Percentiles rank a stretch among this genome's conserved stretches.
These are phyloP conservation scores for Lyophyllum decastes DNA, from an alignment of 768 basidiomycete genomes.

Conservation along the genomic window DNA sequence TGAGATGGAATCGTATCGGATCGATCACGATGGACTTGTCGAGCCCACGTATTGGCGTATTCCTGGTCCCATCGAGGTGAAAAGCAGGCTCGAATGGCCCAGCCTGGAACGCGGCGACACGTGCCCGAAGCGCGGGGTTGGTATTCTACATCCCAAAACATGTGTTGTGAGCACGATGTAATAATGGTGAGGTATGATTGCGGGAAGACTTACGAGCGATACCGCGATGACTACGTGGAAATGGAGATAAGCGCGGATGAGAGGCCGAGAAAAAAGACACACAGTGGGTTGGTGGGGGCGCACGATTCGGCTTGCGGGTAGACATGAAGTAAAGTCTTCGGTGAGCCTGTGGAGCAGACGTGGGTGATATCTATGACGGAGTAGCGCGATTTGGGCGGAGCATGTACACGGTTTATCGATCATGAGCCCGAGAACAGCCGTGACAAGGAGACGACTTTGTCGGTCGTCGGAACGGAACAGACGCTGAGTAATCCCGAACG, in stretches of 20 bases:
- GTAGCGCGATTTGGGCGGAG: neutral
- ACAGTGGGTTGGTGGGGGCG: neutral
- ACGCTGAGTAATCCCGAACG: neutral
- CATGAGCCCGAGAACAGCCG: no score
- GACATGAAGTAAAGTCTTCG: neutral
- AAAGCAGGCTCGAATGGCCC: neutral
- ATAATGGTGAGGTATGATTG: neutral
- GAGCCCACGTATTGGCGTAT: slow-evolving; percentile 47
- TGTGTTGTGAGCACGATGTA: neutral
- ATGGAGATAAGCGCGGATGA: neutral
- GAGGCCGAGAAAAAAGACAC: neutral
- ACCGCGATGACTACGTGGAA: neutral
- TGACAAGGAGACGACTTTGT: no score
- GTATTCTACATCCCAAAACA: neutral
- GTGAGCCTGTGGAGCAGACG: neutral
- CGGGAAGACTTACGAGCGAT: neutral
- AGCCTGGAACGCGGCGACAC: neutral
- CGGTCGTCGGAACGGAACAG: no score
- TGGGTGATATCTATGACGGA: neutral
- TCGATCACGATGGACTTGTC: slow-evolving; percentile 62
- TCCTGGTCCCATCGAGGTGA: slow-evolving; percentile 1
- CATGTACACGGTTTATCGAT: neutral
- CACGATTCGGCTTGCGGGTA: neutral
- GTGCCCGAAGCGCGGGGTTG: neutral
- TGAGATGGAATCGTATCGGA: slow-evolving; percentile 63